phyloP scores from a whole-genome alignment of 257 asterid species.

The Orobanche coerulescens region DNA sequence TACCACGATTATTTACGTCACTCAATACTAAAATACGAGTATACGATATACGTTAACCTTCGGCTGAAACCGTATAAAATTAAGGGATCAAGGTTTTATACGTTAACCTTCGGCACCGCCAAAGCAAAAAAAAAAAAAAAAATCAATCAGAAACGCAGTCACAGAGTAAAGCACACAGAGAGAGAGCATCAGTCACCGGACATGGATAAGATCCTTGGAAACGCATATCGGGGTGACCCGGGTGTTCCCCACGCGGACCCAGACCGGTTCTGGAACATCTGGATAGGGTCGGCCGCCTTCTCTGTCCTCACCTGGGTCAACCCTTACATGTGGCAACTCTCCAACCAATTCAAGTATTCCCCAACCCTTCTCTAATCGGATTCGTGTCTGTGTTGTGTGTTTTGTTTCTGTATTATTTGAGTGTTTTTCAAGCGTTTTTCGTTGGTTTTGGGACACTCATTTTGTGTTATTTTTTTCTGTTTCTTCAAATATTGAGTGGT shows the following conservation, averaged over 20 bases:
- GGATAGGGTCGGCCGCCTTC: slow-evolving; percentile 74
- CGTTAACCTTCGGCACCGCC: too few species aligned
- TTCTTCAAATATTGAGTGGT: neutral
- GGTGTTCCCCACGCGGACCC: slow-evolving; percentile 84
- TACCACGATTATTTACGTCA: too few species aligned
- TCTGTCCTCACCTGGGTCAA: slow-evolving; percentile 59
- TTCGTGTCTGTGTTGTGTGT: neutral
- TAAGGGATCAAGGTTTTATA: too few species aligned
- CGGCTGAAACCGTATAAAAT: too few species aligned
- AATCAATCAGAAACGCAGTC: slow-evolving; percentile 22
- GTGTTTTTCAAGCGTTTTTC: slow-evolving; percentile 1
- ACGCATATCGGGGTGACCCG: slow-evolving; percentile 91
- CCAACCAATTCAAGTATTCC: slow-evolving; percentile 65
- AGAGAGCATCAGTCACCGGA: neutral
- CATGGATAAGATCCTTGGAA: slow-evolving; percentile 94
- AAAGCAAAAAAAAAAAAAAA: neutral
- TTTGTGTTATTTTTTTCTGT: neutral
- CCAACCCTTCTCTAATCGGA: neutral
- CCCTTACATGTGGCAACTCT: slow-evolving; percentile 86
- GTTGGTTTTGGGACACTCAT: neutral
- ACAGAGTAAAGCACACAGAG: neutral
- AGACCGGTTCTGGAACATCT: slow-evolving; percentile 49
- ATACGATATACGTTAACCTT: too few species aligned
- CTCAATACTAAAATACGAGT: too few species aligned
- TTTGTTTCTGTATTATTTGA: neutral